Percentiles rank a stretch among this genome's conserved stretches.
These are phyloP conservation scores for Kluyveromyces sp. DNA, from an alignment of 1,139 yeast species.

Conservation along the genomic window DNA sequence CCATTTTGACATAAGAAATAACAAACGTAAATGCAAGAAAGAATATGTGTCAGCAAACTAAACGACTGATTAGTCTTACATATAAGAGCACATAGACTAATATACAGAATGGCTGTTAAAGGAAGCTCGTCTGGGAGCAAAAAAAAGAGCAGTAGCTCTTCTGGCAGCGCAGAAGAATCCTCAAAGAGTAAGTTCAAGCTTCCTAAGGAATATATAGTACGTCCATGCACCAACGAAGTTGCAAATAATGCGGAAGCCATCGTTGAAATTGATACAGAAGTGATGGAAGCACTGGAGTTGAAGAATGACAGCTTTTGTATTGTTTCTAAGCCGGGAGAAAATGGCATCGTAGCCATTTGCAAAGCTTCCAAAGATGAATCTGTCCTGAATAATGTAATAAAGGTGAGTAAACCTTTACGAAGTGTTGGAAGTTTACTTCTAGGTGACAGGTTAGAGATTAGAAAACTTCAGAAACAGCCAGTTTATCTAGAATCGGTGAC, in stretches of 20 bases:
- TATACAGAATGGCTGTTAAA: too few relatives aligned
- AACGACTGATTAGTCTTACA: too few relatives aligned
- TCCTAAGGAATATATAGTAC: slow-evolving; percentile 43
- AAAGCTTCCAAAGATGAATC: slow-evolving; percentile 36
- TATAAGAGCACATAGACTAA: too few relatives aligned
- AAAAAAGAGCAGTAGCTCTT: slow-evolving; percentile 11
- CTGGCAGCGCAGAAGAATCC: slow-evolving; percentile 25
- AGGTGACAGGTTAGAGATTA: slow-evolving; percentile 63
- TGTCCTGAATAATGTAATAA: slow-evolving; percentile 40
- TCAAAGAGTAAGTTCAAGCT: slow-evolving; percentile 31
- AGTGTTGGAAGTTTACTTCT: slow-evolving; percentile 49
- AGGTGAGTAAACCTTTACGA: slow-evolving; percentile 44
- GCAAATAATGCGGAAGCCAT: slow-evolving; percentile 35
- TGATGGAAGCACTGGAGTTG: slow-evolving; percentile 47
- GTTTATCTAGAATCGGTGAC: slow-evolving; percentile 35
- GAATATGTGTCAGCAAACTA: too few relatives aligned
- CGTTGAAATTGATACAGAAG: slow-evolving; percentile 44
- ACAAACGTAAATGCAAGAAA: too few relatives aligned
- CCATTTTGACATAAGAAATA: too few relatives aligned
- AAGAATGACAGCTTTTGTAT: slow-evolving; percentile 47
- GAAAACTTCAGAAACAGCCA: slow-evolving; percentile 43
- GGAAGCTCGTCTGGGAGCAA: slow-evolving; percentile 8
- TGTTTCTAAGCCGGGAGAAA: slow-evolving; percentile 42
- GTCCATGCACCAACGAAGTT: slow-evolving; percentile 41
- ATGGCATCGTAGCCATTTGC: slow-evolving; percentile 42